Percentiles rank a stretch among this genome's conserved stretches.
These are phyloP conservation scores for Ogataea populi-albae DNA, from an alignment of 805 yeast genomes.

Conservation along the genomic window DNA sequence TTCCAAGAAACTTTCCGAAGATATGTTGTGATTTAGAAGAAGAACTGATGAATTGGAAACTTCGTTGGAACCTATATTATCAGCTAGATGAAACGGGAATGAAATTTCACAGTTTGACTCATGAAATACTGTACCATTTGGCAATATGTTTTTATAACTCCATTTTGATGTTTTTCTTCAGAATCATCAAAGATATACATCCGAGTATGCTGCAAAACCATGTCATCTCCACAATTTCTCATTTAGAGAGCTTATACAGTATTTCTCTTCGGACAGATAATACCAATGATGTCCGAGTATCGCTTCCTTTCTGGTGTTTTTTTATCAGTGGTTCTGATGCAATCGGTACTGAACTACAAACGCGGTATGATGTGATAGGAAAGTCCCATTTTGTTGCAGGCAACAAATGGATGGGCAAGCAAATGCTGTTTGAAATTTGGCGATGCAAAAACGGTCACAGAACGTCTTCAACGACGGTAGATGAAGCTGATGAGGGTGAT, in stretches of 20 bases:
- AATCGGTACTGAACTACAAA: conserved; percentile 29
- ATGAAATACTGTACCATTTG: conserved; percentile 40
- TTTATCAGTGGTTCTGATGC: conserved; percentile 45
- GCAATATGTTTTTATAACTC: conserved; percentile 42
- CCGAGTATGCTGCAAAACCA: conserved; percentile 35
- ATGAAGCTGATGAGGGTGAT: conserved; percentile 17
- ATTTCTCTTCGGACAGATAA: conserved; percentile 19
- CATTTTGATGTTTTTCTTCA: conserved; percentile 41
- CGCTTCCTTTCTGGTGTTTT: conserved; percentile 49
- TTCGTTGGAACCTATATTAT: conserved; percentile 42
- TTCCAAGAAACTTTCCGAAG: conserved; percentile 54
- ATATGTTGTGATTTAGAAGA: conserved; percentile 56
- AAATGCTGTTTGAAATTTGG: conserved; percentile 52
- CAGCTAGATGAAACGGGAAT: conserved; percentile 16
- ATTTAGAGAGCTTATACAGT: conserved; percentile 31
- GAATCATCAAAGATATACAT: conserved; percentile 44
- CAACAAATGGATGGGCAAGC: conserved; percentile 54
- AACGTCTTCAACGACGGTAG: neutral
- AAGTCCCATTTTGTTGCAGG: conserved; percentile 35
- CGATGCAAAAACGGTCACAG: conserved; percentile 32
- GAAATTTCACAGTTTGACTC: conserved; percentile 36
- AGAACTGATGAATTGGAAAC: conserved; percentile 44
- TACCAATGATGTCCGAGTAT: conserved; percentile 26
- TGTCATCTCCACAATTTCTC: conserved; percentile 35
- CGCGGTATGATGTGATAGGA: conserved; percentile 32